phyloP scores from a whole-genome alignment of 768 basidiomycete genomes.

The Tylopilus subfusipes region DNA sequence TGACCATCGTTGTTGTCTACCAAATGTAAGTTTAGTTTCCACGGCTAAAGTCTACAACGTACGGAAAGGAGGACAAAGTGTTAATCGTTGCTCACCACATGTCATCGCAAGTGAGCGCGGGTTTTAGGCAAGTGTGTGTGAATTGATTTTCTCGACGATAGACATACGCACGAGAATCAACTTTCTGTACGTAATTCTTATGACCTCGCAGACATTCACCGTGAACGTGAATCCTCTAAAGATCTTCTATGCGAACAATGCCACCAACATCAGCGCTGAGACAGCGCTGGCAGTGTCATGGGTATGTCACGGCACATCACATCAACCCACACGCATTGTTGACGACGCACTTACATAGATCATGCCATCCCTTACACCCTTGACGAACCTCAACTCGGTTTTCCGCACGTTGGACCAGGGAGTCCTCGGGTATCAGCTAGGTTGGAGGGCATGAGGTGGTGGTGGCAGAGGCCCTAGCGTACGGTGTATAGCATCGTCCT shows the following conservation, averaged over 20 bases:
- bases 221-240: constrained; percentile 18
- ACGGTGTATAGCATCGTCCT: no score
- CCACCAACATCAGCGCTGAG: constrained; percentile 49
- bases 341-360: constrained; percentile 5
- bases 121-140: not conserved
- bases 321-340: not conserved
- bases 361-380: constrained; percentile 60
- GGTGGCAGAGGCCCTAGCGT: no score
- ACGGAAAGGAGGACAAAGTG: constrained; percentile 23
- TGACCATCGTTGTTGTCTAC: constrained; percentile 34
- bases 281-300: constrained; percentile 51
- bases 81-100: constrained; percentile 47
- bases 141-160: constrained; percentile 47
- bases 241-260: constrained; percentile 74
- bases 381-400: constrained; percentile 68
- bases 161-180: constrained; percentile 72
- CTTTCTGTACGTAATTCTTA: constrained; percentile 42
- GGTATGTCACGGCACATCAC: constrained; percentile 28
- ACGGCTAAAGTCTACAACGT: not conserved
- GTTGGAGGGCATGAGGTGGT: no score
- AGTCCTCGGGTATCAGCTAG: no score
- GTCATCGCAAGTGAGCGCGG: constrained; percentile 44
- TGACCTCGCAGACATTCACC: not conserved
- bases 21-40: constrained; percentile 36
- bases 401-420: constrained; percentile 55